These are phyloP conservation scores for Aplosporella prunicola DNA, from an alignment of 2,329 filamentous ascomycete genomes.

Conservation along the genomic window DNA sequence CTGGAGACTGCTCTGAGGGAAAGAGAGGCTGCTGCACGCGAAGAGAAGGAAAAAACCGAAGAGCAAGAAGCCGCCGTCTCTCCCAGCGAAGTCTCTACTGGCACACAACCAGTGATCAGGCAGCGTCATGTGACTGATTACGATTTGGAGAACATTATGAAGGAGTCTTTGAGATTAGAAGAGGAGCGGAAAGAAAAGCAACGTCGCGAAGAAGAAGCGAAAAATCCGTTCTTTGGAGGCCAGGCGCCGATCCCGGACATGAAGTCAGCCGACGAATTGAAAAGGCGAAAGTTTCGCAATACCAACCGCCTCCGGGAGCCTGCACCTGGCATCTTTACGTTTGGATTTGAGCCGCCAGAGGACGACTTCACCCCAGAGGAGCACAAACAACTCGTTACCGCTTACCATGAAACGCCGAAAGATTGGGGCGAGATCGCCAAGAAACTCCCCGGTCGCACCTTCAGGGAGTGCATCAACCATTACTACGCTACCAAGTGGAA, in stretches of 20 bases:
- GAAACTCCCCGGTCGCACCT: constrained; percentile 56
- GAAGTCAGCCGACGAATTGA: constrained; percentile 52
- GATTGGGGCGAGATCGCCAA: constrained; percentile 73
- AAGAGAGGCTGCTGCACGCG: constrained; percentile 29
- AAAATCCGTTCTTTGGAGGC: constrained; percentile 61
- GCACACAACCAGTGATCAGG: constrained; percentile 47
- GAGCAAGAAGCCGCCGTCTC: constrained; percentile 30
- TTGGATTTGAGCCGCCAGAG: constrained; percentile 61
- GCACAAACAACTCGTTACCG: constrained; percentile 59
- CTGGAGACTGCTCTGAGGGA: constrained; percentile 26
- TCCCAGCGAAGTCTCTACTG: constrained; percentile 20
- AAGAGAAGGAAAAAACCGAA: constrained; percentile 24
- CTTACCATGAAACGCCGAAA: constrained; percentile 65
- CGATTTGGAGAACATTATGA: constrained; percentile 50
- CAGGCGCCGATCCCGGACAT: constrained; percentile 65
- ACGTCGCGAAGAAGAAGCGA: constrained; percentile 38
- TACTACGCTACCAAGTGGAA: constrained; percentile 75
- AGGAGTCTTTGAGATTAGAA: constrained; percentile 59
- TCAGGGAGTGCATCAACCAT: constrained; percentile 73
- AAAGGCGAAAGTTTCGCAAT: constrained; percentile 53
- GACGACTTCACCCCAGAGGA: constrained; percentile 70
- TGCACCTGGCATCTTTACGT: constrained; percentile 57
- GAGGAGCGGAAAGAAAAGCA: constrained; percentile 62
- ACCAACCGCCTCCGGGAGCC: constrained; percentile 55
- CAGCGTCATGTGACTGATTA: constrained; percentile 53